A percentile compares a stretch with the other conserved stretches of the same genome.
phyloP scores from a whole-genome alignment of 1,139 yeast species.

The Saccharomycopsis crataegensis region DNA sequence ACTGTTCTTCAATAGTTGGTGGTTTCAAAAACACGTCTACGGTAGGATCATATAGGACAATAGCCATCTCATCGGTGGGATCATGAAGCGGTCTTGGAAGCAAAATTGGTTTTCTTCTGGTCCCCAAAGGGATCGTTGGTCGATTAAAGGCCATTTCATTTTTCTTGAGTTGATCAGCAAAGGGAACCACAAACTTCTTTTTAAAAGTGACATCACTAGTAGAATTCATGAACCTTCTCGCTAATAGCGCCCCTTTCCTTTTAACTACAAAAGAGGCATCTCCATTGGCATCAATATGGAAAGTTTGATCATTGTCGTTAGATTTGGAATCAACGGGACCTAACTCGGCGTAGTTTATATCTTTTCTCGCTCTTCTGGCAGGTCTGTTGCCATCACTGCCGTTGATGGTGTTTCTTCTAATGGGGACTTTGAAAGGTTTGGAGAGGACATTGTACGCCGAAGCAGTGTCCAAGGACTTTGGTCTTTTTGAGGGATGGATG shows the following conservation, averaged over 20 bases:
- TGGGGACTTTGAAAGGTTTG: slow-evolving; percentile 42
- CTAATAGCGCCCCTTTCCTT: slow-evolving; percentile 46
- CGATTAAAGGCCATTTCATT: slow-evolving; percentile 27
- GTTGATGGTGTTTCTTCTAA: slow-evolving; percentile 23
- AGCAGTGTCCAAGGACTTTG: slow-evolving; percentile 25
- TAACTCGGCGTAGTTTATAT: slow-evolving; percentile 32
- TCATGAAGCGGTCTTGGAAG: slow-evolving; percentile 91
- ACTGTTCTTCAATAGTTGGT: slow-evolving; percentile 13
- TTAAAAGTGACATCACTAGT: slow-evolving; percentile 32
- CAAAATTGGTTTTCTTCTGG: slow-evolving; percentile 56
- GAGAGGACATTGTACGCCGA: slow-evolving; percentile 28
- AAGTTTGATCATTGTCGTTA: slow-evolving; percentile 24
- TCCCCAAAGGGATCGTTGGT: slow-evolving; percentile 80
- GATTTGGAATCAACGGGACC: slow-evolving; percentile 24
- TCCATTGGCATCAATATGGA: slow-evolving; percentile 36
- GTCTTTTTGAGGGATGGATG: slow-evolving; percentile 27
- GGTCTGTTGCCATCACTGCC: slow-evolving; percentile 23
- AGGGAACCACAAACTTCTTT: slow-evolving; percentile 46
- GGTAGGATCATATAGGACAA: slow-evolving; percentile 92
- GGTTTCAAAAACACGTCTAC: slow-evolving; percentile 35
- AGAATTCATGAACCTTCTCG: slow-evolving; percentile 33
- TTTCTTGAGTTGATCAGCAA: slow-evolving; percentile 32
- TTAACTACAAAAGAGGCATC: slow-evolving; percentile 23
- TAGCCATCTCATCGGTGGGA: slow-evolving; percentile 89
- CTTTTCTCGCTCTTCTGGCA: slow-evolving; percentile 31